phyloP scores from a whole-genome alignment of 305 asterid species.

The Fraxinus angustifolia region DNA sequence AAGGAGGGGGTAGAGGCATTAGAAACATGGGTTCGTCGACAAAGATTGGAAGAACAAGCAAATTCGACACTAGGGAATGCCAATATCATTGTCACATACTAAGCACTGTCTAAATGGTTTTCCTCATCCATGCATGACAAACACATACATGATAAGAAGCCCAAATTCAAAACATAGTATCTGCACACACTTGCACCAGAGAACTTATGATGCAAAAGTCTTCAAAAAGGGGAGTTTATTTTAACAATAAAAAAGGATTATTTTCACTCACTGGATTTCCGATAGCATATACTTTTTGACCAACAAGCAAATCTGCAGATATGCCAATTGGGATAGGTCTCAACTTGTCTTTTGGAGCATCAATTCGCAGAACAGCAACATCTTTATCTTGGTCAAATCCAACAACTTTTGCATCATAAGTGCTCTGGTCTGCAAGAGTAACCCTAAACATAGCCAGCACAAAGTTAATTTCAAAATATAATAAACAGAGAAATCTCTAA shows the following conservation, averaged over 20 bases:
- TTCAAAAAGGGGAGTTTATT: neutral
- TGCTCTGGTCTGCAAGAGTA: conserved; percentile 89
- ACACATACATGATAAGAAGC: neutral
- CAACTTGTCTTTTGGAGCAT: conserved; percentile 73
- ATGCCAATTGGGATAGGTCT: conserved; percentile 91
- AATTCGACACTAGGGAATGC: neutral
- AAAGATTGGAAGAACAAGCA: neutral
- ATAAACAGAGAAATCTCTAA: neutral
- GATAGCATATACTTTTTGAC: conserved; percentile 93
- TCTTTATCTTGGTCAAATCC: conserved; percentile 99
- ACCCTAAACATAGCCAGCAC: conserved; percentile 58
- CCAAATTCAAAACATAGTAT: neutral
- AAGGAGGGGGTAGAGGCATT: neutral
- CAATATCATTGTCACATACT: neutral
- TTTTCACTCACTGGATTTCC: conserved; percentile 84
- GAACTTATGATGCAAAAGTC: neutral
- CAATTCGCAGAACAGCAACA: conserved; percentile 80
- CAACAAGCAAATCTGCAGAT: conserved; percentile 94
- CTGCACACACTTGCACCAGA: neutral
- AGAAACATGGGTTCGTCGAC: neutral
- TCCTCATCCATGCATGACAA: neutral
- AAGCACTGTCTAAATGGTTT: neutral
- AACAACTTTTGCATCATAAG: conserved; percentile 84
- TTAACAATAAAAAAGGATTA: conserved; percentile 1
- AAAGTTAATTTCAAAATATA: conserved; percentile 16